phyloP scores from a whole-genome alignment of 805 yeast genomes.

The Kuraishia borneana region DNA sequence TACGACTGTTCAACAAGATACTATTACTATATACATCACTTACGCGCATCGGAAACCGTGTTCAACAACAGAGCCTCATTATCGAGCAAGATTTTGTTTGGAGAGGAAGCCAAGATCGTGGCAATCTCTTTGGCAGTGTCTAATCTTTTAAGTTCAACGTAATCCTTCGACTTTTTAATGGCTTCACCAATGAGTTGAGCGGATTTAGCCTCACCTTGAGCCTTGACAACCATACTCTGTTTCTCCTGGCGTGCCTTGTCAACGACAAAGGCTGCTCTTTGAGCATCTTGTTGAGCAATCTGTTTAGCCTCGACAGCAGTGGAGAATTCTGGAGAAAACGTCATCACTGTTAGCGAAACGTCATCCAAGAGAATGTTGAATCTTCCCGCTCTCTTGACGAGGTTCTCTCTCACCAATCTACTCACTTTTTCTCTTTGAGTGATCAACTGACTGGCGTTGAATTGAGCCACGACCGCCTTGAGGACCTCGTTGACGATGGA shows the following conservation, averaged over 20 bases:
- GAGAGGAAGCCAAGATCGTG: conserved; percentile 68
- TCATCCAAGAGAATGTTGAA: conserved; percentile 87
- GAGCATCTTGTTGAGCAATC: conserved; percentile 99
- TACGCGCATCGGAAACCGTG: conserved; percentile 73
- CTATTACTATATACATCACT: too few species aligned
- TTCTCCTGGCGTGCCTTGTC: conserved; percentile 97
- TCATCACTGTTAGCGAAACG: conserved; percentile 93
- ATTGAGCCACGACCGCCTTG: conserved; percentile 95
- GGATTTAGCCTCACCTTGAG: conserved; percentile 96
- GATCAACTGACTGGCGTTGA: conserved; percentile 94
- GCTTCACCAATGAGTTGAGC: conserved; percentile 99
- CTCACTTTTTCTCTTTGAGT: conserved; percentile 98
- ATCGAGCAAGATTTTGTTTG: conserved; percentile 85
- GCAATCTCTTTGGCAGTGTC: conserved; percentile 98
- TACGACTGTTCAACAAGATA: too few species aligned
- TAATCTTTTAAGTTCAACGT: conserved; percentile 91
- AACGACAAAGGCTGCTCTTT: conserved; percentile 93
- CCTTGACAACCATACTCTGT: conserved; percentile 92
- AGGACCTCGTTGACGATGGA: conserved; percentile 97
- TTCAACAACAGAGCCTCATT: conserved; percentile 86
- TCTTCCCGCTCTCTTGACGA: conserved; percentile 82
- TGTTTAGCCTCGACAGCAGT: conserved; percentile 97
- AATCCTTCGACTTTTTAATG: conserved; percentile 90
- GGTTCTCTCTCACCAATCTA: conserved; percentile 78
- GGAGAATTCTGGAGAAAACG: conserved; percentile 95